Conservation (phyloP, 1,139 yeast species). For the Yamadazyma dushanensis region DNA sequence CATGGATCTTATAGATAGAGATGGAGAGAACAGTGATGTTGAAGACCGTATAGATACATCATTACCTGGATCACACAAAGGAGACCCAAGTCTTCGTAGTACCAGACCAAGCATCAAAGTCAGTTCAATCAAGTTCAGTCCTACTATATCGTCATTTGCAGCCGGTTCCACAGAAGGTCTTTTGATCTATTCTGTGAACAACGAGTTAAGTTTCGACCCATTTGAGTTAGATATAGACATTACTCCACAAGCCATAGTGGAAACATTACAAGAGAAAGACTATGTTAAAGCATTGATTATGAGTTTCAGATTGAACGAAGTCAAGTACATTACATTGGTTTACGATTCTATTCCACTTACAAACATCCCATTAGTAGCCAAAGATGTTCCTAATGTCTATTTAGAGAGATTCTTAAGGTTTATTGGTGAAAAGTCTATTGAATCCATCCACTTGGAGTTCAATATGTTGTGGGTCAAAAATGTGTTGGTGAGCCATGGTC, state of each 20-base stretch:
- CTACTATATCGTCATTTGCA: conserved; percentile 88
- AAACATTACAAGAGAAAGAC: conserved; percentile 64
- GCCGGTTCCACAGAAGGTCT: conserved; percentile 97
- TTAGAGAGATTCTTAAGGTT: conserved; percentile 66
- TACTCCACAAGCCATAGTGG: conserved; percentile 75
- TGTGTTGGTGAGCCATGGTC: conserved; percentile 73
- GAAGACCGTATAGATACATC: conserved; percentile 77
- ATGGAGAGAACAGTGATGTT: conserved; percentile 82
- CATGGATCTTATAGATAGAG: conserved; percentile 74
- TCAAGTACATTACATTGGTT: conserved; percentile 66
- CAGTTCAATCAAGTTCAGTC: conserved; percentile 76
- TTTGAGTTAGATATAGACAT: conserved; percentile 92
- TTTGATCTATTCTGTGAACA: conserved; percentile 77
- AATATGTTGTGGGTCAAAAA: conserved; percentile 77
- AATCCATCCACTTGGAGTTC: conserved; percentile 86
- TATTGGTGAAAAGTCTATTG: conserved; percentile 67
- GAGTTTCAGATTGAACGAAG: conserved; percentile 92
- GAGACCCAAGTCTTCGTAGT: conserved; percentile 81
- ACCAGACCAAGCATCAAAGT: conserved; percentile 81
- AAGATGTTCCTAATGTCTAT: conserved; percentile 75
- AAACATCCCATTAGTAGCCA: conserved; percentile 66
- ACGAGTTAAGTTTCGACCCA: conserved; percentile 81
- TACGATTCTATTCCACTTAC: conserved; percentile 76
- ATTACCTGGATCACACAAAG: conserved; percentile 87
- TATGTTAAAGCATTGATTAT: conserved; percentile 81